A percentile compares a stretch with the other conserved stretches of the same genome.
Conservation (phyloP, 768 basidiomycete genomes). For the Ramaria sp. region DNA sequence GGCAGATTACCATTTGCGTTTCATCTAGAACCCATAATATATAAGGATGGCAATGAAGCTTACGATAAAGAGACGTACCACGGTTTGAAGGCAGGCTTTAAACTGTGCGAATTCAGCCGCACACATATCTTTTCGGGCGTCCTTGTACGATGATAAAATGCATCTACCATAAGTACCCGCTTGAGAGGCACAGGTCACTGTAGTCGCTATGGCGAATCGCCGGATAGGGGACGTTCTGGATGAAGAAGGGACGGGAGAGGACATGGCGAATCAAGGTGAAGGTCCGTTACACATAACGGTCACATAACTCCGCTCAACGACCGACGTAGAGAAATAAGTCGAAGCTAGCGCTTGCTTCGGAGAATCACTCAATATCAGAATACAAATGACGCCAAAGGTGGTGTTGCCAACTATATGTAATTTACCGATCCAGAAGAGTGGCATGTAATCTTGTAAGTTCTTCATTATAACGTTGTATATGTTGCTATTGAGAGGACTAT, state of each 20-base stretch:
- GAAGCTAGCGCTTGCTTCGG: no score
- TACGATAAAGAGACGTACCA: constrained; percentile 40
- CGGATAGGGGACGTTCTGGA: constrained; percentile 35
- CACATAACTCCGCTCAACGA: neutral
- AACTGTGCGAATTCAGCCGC: constrained; percentile 77
- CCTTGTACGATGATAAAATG: constrained; percentile 70
- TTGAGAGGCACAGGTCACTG: constrained; percentile 58
- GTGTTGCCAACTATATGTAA: no score
- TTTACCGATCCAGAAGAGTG: no score
- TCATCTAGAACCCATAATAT: constrained; percentile 31
- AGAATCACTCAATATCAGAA: no score
- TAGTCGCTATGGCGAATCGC: constrained; percentile 59
- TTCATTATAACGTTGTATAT: no score
- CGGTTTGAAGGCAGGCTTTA: constrained; percentile 66
- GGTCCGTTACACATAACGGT: no score
- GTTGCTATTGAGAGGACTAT: no score
- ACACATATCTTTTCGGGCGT: constrained; percentile 78
- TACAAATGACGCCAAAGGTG: no score
- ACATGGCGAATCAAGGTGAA: neutral
- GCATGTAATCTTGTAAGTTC: no score
- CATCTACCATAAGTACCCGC: constrained; percentile 84
- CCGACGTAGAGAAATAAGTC: no score
- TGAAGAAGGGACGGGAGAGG: neutral
- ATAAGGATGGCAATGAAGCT: neutral
- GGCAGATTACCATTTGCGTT: constrained; percentile 37